Conservation (phyloP, 1,284 basidiomycete genomes). For the Ganoderma sinense region DNA sequence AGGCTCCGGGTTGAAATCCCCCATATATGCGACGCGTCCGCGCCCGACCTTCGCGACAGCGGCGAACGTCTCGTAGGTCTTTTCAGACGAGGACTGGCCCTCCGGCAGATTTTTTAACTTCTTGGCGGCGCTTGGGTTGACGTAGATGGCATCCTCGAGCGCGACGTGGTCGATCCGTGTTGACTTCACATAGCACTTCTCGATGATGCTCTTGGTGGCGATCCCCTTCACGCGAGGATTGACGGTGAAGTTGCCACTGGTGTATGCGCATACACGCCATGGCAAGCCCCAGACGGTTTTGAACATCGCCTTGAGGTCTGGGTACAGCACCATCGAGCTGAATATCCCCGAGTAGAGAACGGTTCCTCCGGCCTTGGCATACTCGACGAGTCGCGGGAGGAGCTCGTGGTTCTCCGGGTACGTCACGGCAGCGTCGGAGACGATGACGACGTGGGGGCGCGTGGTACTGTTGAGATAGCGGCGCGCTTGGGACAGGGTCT, state of each 20-base stretch:
- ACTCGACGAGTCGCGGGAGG: slow-evolving; percentile 18
- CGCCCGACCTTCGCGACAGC: slow-evolving; percentile 18
- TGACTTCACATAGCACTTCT: slow-evolving; percentile 16
- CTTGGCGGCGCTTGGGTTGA: neutral
- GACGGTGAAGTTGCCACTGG: slow-evolving; percentile 2
- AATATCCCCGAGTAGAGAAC: slow-evolving; percentile 25
- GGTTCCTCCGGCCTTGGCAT: slow-evolving; percentile 22
- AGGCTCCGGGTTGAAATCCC: slow-evolving; percentile 24
- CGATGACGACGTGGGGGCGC: slow-evolving; percentile 16
- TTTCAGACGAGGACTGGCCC: neutral
- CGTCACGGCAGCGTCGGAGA: slow-evolving; percentile 12
- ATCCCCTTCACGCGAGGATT: slow-evolving; percentile 2
- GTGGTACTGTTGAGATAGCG: slow-evolving; percentile 16
- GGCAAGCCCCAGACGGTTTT: slow-evolving; percentile 23
- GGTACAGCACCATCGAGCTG: slow-evolving; percentile 1
- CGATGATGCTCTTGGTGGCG: neutral
- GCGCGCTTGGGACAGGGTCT: slow-evolving; percentile 1
- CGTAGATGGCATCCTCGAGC: slow-evolving; percentile 12
- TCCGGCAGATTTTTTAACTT: neutral
- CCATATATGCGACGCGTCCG: slow-evolving; percentile 27
- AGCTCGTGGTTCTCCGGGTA: slow-evolving; percentile 15
- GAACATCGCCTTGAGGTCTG: slow-evolving; percentile 18
- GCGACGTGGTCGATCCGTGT: slow-evolving; percentile 15
- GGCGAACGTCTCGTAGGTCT: slow-evolving; percentile 11
- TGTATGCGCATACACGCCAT: slow-evolving; percentile 16